phyloP scores from a whole-genome alignment of 306 rosid genomes.

The Betula pendula region DNA sequence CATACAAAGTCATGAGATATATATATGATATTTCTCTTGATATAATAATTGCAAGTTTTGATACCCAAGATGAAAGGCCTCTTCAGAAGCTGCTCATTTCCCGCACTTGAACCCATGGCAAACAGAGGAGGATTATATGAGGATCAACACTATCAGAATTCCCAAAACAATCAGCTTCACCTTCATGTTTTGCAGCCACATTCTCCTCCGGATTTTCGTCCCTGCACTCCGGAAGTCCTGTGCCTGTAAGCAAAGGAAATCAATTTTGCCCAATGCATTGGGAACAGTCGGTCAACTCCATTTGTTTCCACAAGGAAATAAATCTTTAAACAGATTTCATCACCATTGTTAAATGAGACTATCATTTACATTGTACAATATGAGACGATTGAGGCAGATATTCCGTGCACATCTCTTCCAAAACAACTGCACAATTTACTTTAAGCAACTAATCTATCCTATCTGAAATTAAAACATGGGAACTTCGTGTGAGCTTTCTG shows the following conservation, averaged over 20 bases:
- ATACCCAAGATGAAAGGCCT: constrained; percentile 30
- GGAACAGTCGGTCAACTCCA: not conserved
- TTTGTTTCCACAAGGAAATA: constrained; percentile 2
- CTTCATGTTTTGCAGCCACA: constrained; percentile 99
- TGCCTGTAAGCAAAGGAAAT: constrained; percentile 66
- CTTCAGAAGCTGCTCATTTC: constrained; percentile 45
- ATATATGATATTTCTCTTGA: constrained; percentile 24
- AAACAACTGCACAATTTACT: not conserved
- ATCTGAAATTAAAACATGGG: not conserved
- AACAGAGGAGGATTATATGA: constrained; percentile 79
- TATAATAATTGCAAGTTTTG: constrained; percentile 42
- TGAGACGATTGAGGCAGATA: not conserved
- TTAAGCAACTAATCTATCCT: not conserved
- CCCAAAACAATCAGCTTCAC: constrained; percentile 92
- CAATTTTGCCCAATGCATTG: constrained; percentile 7
- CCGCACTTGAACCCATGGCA: constrained; percentile 78
- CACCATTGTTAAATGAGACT: not conserved
- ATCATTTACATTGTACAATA: not conserved
- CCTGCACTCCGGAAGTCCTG: constrained; percentile 86
- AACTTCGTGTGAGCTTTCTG: not conserved
- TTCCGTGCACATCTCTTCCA: not conserved
- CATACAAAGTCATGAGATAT: constrained; percentile 42
- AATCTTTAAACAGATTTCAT: not conserved
- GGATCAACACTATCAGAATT: constrained; percentile 89
- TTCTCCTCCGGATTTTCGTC: constrained; percentile 81